phyloP scores from a whole-genome alignment of 805 yeast genomes.

The Candida silvatica region DNA sequence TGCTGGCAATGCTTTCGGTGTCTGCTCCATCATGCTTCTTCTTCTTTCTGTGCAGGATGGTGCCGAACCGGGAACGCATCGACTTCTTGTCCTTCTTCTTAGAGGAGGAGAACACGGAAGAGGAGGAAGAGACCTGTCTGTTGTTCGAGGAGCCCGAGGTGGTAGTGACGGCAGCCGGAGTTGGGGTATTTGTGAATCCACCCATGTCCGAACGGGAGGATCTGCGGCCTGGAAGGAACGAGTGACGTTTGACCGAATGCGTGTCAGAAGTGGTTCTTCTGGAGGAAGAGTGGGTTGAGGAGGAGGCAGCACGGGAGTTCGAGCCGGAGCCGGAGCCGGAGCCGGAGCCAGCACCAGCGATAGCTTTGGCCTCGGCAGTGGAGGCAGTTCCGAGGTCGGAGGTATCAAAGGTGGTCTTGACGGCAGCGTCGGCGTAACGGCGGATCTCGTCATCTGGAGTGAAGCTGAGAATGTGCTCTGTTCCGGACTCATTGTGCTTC shows the following conservation, averaged over 20 bases:
- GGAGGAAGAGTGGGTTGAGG: background rate
- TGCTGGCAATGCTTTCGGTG: background rate
- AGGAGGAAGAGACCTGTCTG: constrained; percentile 2
- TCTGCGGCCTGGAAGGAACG: background rate
- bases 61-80: constrained; percentile 65
- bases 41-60: constrained; percentile 57
- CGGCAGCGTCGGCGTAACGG: constrained; percentile 38
- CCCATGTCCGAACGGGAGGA: background rate
- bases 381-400: constrained; percentile 8
- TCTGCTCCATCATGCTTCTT: constrained; percentile 28
- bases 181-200: constrained; percentile 2
- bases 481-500: constrained; percentile 49
- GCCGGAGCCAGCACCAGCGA: constrained; percentile 6
- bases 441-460: constrained; percentile 52
- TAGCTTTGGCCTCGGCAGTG: constrained; percentile 9
- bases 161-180: constrained; percentile 3
- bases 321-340: constrained; percentile 1
- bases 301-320: background rate
- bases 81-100: constrained; percentile 25
- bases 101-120: constrained; percentile 4
- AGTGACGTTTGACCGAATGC: background rate
- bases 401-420: constrained; percentile 18
- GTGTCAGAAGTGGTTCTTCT: background rate
- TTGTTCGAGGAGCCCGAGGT: constrained; percentile 1
- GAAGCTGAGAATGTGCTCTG: constrained; percentile 57